Evolutionary conservation across 2,329 filamentous ascomycete genomes (phyloP).

Genomic region (Teratosphaeria pseudoeucalypti): DNA sequence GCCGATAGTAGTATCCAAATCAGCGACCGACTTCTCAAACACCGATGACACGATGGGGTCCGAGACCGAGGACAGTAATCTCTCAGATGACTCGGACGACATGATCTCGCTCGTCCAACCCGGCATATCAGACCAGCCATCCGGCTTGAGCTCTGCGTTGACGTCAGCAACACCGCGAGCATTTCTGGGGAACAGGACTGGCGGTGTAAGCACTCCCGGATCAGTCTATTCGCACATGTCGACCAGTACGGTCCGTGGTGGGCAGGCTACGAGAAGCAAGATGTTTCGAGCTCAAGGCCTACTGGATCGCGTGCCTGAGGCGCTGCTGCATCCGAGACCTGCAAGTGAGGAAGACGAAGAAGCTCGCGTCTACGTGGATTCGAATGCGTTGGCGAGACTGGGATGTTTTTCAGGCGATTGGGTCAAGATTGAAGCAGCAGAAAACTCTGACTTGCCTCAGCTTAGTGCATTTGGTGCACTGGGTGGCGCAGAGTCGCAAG

Average conservation of each 20-base stretch:
- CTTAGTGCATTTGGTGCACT: constrained; percentile 59
- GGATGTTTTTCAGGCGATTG: constrained; percentile 97
- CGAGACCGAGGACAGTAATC: constrained; percentile 57
- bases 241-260: constrained; percentile 66
- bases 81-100: constrained; percentile 88
- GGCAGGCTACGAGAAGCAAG: constrained; percentile 57
- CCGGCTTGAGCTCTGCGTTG: constrained; percentile 69
- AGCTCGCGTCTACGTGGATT: constrained; percentile 81
- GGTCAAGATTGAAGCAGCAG: constrained; percentile 71
- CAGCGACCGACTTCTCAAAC: constrained; percentile 31
- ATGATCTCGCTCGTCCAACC: constrained; percentile 84
- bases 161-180: constrained; percentile 74
- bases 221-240: constrained; percentile 87
- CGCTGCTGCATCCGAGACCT: constrained; percentile 77
- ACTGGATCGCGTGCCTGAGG: constrained; percentile 59
- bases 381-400: constrained; percentile 73
- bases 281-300: constrained; percentile 77
- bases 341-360: constrained; percentile 74
- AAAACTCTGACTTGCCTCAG: constrained; percentile 60
- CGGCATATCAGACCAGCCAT: constrained; percentile 62
- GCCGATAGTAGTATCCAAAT: constrained; percentile 28
- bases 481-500: constrained; percentile 47
- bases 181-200: constrained; percentile 51
- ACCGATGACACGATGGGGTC: constrained; percentile 48
- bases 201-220: constrained; percentile 69